These are phyloP conservation scores for Nicotiana undulata DNA, from an alignment of 257 asterid species.

Conservation along the genomic window DNA sequence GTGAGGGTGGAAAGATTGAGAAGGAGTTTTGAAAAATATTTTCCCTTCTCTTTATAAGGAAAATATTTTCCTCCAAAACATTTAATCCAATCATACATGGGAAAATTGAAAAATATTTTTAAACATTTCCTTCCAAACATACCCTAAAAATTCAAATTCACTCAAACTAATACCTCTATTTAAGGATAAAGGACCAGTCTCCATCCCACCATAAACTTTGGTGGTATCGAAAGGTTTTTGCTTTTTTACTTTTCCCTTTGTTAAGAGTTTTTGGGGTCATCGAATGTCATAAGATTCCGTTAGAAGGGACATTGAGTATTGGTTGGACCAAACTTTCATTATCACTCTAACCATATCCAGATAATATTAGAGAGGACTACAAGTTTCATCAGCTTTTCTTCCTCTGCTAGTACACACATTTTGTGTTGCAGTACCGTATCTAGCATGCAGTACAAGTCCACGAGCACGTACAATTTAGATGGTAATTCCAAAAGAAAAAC, in stretches of 20 bases:
- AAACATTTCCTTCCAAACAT: too few relatives aligned
- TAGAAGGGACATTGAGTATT: neutral
- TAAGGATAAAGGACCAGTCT: fast-evolving
- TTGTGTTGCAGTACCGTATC: neutral
- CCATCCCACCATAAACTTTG: neutral
- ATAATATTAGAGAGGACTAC: neutral
- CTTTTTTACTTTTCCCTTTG: neutral
- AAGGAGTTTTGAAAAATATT: too few relatives aligned
- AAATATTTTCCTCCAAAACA: too few relatives aligned
- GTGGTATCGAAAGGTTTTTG: neutral
- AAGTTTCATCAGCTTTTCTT: neutral
- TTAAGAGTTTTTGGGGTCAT: neutral
- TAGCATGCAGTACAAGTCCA: neutral
- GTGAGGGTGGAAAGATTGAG: too few relatives aligned
- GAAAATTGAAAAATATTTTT: too few relatives aligned
- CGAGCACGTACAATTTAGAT: too few relatives aligned
- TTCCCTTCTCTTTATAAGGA: too few relatives aligned
- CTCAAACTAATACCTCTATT: too few relatives aligned
- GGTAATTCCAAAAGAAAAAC: too few relatives aligned
- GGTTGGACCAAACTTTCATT: neutral
- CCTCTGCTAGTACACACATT: neutral
- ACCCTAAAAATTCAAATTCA: too few relatives aligned
- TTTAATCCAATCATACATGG: too few relatives aligned
- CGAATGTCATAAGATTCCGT: neutral
- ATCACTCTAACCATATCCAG: neutral